Evolutionary conservation across 208 protist genomes (phyloP), one percentile per base, ranked within the genome.

Genomic region (Trypanosoma cruzi): DNA sequence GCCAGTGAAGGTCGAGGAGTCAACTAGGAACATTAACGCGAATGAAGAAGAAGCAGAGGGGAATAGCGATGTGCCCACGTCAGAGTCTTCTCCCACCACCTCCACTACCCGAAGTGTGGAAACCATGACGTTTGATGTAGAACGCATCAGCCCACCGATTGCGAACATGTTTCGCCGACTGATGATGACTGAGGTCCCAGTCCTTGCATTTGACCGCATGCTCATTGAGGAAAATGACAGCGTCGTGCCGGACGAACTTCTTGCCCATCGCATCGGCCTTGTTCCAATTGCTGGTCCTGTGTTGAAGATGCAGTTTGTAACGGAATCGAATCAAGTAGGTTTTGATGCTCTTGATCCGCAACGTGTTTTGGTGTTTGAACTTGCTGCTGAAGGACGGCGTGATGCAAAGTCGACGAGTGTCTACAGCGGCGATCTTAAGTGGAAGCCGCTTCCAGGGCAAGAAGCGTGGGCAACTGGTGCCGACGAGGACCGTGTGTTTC

Each of bases 101-200:
- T 68, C 58, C 50, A 88, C 83, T 26, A 93, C 89, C 0, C 89
- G 81, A 1, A 86, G 88, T 34, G 92, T 94, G 22, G 80, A 89
- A 71, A 81, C 67, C 46, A 82, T 96, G 54, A 89, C 89, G 26
- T 94, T 96, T 65, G 89, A 96, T 64, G 80, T 96, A 65, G 77
- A 82, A 3, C 60, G 73, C 75, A 77, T 94, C 31, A 94, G 86
- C 57, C 84, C 92, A 1, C 93, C 93, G 18, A 86, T 99, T 59
- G 98, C 98, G 16, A 99, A 99, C 73, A 94, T 99, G 40, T 89
- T 99, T 59, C 86, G 99, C 14, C 90, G 99, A 16, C 93, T 99
- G 14, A 85, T 99, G 28, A 80, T 99, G 18, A 95, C 94, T 0
- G 98, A 99, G 75, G 96, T 99, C 24, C 98, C 99, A 24, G 99